phyloP scores from a whole-genome alignment of 2,329 filamentous ascomycete genomes.

The Coniochaeta hoffmannii region DNA sequence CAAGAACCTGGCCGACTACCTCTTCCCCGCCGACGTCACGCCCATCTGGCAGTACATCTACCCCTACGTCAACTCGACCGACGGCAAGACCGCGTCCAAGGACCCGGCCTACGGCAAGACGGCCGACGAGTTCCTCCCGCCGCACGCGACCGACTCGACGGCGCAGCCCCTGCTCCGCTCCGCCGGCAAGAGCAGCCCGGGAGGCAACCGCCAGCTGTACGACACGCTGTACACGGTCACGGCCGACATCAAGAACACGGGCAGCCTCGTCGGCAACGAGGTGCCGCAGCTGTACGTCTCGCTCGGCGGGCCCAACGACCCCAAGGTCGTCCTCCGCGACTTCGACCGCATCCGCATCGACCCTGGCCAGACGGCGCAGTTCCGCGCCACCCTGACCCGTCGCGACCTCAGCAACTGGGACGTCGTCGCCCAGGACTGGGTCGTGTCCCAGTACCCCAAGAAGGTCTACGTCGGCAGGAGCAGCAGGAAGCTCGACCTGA shows the following conservation, averaged over 20 bases:
- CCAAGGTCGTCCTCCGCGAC: slow-evolving; percentile 59
- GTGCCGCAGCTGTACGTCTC: slow-evolving; percentile 72
- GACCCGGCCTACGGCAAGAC: slow-evolving; percentile 55
- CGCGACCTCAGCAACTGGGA: slow-evolving; percentile 90
- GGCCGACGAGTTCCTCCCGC: slow-evolving; percentile 52
- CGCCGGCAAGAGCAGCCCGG: slow-evolving; percentile 39
- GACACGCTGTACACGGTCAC: slow-evolving; percentile 62
- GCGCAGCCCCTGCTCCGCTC: slow-evolving; percentile 48
- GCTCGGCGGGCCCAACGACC: slow-evolving; percentile 71
- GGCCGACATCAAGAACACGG: slow-evolving; percentile 66
- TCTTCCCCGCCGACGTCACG: slow-evolving; percentile 54
- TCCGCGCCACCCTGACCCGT: slow-evolving; percentile 63
- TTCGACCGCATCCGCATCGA: slow-evolving; percentile 73
- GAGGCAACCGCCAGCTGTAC: slow-evolving; percentile 59
- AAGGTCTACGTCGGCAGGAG: slow-evolving; percentile 47
- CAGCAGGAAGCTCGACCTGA: slow-evolving; percentile 45
- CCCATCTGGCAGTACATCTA: slow-evolving; percentile 55
- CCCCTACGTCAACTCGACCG: slow-evolving; percentile 61
- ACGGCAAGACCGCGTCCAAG: slow-evolving; percentile 42
- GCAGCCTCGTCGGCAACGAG: slow-evolving; percentile 57
- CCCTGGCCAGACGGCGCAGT: slow-evolving; percentile 59
- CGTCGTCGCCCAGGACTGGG: slow-evolving; percentile 72
- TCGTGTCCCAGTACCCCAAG: slow-evolving; percentile 45
- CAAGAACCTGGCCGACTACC: slow-evolving; percentile 55
- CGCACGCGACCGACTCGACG: slow-evolving; percentile 44